Evolutionary conservation across 2,329 filamentous ascomycete genomes (phyloP), one percentile per base, ranked within the genome.

Genomic region (Fusarium sp.): DNA sequence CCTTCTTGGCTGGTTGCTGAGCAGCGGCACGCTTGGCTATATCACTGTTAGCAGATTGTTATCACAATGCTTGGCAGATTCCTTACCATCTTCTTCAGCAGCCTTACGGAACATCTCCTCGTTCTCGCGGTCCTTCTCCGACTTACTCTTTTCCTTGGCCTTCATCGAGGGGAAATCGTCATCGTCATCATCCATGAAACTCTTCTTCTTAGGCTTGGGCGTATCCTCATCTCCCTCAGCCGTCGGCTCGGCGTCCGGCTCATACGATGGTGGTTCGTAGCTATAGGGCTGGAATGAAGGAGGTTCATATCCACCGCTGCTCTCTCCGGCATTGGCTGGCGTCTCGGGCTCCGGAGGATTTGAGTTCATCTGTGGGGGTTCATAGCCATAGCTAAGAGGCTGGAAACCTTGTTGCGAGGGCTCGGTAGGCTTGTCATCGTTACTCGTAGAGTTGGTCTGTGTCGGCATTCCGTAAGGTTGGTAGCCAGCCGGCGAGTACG

Each of bases 71-170:
- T 11, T 22, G 11, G 35, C 11, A 12, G 6, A 7, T 25, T 17
- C 79, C 89, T 87, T 82, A 91, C 90, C 90, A 84, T 93, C 91
- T 82, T 92, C 90, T 79, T 93, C 95, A 1, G 95, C 96, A 30
- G 94, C 94, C 81, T 92, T 95, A 65, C 91, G 90, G 86, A 98
- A 94, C 81, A 95, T 91, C 78, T 97, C 95, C 66, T 95, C 93
- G 57, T 95, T 95, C 81, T 95, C 93, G 27, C 90, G 89, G 78
- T 97, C 94, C 78, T 91, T 92, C 14, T 93, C 91, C 43, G 88
- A 85, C 80, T 92, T 91, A 2, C 84, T 88, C 81, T 93, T 92
- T 32, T 91, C 69, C 86, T 88, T 72, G 86, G 84, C 2, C 47
- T 81, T 85, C 50, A 85, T 72, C 8, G 85, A 84, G 35, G 90